Percentiles rank a stretch among this genome's conserved stretches.
Evolutionary conservation across 208 protist genomes (phyloP).

Genomic region (Lotmaria passim): DNA sequence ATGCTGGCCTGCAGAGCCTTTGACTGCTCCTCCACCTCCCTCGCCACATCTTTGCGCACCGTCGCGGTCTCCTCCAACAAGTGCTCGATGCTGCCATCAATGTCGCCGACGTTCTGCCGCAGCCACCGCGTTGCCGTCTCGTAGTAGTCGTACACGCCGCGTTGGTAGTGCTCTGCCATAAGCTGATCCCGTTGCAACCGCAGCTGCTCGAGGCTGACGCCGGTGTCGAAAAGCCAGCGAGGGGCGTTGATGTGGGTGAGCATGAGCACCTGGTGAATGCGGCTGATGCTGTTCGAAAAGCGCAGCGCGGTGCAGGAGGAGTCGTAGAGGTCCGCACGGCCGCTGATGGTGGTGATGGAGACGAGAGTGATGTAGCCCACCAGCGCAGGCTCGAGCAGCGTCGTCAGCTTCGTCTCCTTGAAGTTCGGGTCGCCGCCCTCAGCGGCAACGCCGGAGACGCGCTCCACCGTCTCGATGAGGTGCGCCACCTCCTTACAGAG

Average conservation of each 20-base stretch:
- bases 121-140: conserved; percentile 59
- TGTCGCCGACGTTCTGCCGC: conserved; percentile 55
- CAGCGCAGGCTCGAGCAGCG: conserved; percentile 76
- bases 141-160: conserved; percentile 82
- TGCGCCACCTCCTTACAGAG: conserved; percentile 73
- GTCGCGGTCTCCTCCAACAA: conserved; percentile 68
- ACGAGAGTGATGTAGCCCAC: conserved; percentile 84
- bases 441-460: conserved; percentile 53
- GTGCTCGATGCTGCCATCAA: conserved; percentile 48
- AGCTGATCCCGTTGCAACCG: conserved; percentile 50
- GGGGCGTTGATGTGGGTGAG: conserved; percentile 82
- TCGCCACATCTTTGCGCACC: conserved; percentile 59
- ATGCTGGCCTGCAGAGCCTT: conserved; percentile 52
- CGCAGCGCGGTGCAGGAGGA: conserved; percentile 63
- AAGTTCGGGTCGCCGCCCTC: conserved; percentile 65
- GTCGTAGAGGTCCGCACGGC: conserved; percentile 67
- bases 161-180: conserved; percentile 62
- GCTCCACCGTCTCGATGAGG: conserved; percentile 70
- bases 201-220: conserved; percentile 64
- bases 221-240: conserved; percentile 82
- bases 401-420: conserved; percentile 72
- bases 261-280: conserved; percentile 85
- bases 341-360: conserved; percentile 83
- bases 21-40: conserved; percentile 47
- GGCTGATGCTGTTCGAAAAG: conserved; percentile 62